phyloP scores from a whole-genome alignment of 805 yeast species.

The Candida sakaeoensis region DNA sequence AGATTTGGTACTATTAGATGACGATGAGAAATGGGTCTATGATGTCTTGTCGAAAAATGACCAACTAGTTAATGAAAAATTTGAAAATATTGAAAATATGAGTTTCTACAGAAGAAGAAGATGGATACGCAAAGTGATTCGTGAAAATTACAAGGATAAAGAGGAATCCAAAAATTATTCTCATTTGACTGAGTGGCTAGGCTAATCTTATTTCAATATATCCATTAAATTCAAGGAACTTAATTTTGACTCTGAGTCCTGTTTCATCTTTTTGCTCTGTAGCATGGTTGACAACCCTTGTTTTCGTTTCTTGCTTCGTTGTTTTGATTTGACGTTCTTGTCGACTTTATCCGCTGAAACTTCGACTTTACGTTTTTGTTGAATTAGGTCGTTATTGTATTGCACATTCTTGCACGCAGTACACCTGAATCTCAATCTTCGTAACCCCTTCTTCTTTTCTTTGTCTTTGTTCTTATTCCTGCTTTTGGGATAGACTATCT shows the following conservation, averaged over 20 bases:
- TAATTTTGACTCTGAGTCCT: slow-evolving; percentile 22
- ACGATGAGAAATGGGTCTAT: slow-evolving; percentile 84
- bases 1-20: slow-evolving; percentile 58
- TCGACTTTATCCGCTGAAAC: neutral
- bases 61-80: slow-evolving; percentile 14
- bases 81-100: slow-evolving; percentile 22
- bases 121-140: slow-evolving; percentile 48
- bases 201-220: slow-evolving; percentile 35
- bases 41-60: slow-evolving; percentile 41
- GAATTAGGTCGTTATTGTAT: slow-evolving; percentile 9
- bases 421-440: slow-evolving; percentile 12
- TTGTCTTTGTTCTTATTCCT: neutral
- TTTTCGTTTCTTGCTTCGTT: slow-evolving; percentile 46
- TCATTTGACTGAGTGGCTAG: slow-evolving; percentile 6
- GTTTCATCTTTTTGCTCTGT: slow-evolving; percentile 35
- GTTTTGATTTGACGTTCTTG: slow-evolving; percentile 22
- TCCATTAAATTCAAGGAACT: slow-evolving; percentile 46
- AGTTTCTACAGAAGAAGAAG: slow-evolving; percentile 53
- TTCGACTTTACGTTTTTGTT: slow-evolving; percentile 1
- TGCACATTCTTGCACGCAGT: slow-evolving; percentile 9
- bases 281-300: slow-evolving; percentile 37
- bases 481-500: slow-evolving; percentile 19
- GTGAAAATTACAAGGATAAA: slow-evolving; percentile 10
- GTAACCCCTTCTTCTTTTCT: neutral
- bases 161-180: slow-evolving; percentile 3